phyloP scores from a whole-genome alignment of 768 basidiomycete species.

The Neoboletus magnificus region DNA sequence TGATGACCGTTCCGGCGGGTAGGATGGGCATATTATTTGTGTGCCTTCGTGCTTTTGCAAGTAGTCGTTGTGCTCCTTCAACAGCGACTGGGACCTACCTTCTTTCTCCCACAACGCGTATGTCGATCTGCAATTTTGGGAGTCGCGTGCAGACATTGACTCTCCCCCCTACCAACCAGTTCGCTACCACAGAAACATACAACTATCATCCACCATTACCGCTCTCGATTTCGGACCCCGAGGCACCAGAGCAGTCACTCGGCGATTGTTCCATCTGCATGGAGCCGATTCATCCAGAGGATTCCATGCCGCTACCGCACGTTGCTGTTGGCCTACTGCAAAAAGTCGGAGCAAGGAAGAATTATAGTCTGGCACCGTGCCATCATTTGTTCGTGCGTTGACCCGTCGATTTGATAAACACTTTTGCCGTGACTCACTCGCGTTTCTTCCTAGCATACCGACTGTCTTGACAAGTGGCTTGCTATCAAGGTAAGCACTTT shows the following conservation, averaged over 20 bases:
- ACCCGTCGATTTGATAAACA: not conserved
- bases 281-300: constrained; percentile 70
- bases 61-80: constrained; percentile 64
- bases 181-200: constrained; percentile 57
- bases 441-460: constrained; percentile 59
- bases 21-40: constrained; percentile 68
- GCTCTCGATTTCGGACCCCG: constrained; percentile 52
- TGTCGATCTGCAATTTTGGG: constrained; percentile 18
- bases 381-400: constrained; percentile 80
- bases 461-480: constrained; percentile 84
- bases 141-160: not conserved
- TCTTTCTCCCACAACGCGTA: constrained; percentile 77
- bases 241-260: constrained; percentile 70
- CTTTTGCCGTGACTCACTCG: not conserved
- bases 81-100: constrained; percentile 72
- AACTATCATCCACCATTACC: constrained; percentile 86
- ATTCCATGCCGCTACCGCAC: constrained; percentile 35
- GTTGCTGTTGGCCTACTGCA: constrained; percentile 38
- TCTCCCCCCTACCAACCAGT: constrained; percentile 37
- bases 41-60: constrained; percentile 60
- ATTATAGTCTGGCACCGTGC: constrained; percentile 85
- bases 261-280: constrained; percentile 94
- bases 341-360: constrained; percentile 45
- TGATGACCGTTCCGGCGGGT: constrained; percentile 2
- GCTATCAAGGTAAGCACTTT: constrained; percentile 57